A percentile compares a stretch with the other conserved stretches of the same genome.
phyloP scores from a whole-genome alignment of 2,329 filamentous ascomycete species.

The Colletotrichum ledebouriae region DNA sequence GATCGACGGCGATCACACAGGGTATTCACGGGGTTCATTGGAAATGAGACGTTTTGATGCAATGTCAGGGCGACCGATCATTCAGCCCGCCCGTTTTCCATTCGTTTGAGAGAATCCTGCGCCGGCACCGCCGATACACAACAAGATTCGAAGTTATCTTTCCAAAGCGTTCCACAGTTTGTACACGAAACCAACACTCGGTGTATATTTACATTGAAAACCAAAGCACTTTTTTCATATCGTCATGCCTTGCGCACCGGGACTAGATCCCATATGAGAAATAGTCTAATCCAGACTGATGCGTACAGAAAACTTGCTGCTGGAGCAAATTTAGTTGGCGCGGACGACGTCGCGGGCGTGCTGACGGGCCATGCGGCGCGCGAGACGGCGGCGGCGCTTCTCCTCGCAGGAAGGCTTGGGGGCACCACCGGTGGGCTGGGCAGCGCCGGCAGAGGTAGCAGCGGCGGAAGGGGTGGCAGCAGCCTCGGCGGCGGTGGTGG shows the following conservation, averaged over 20 bases:
- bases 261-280: not conserved
- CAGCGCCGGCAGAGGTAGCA: constrained; percentile 18
- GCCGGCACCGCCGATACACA: constrained; percentile 34
- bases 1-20: not conserved
- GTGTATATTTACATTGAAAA: constrained; percentile 40
- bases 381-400: constrained; percentile 42
- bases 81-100: constrained; percentile 34
- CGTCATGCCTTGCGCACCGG: constrained; percentile 12
- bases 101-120: constrained; percentile 17
- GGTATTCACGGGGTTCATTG: not conserved
- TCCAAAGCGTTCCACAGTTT: constrained; percentile 20
- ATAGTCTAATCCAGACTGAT: not conserved
- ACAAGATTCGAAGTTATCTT: constrained; percentile 19
- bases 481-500: constrained; percentile 39
- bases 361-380: constrained; percentile 41
- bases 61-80: constrained; percentile 31
- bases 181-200: constrained; percentile 31
- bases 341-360: constrained; percentile 39
- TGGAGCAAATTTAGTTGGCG: constrained; percentile 7
- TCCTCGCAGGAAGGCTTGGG: constrained; percentile 30
- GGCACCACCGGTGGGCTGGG: constrained; percentile 42
- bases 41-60: not conserved
- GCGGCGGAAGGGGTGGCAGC: constrained; percentile 32
- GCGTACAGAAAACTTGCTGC: not conserved
- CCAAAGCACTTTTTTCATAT: constrained; percentile 31